These are phyloP conservation scores for Xylaria venustula DNA, from an alignment of 495 filamentous ascomycete genomes.

Conservation along the genomic window DNA sequence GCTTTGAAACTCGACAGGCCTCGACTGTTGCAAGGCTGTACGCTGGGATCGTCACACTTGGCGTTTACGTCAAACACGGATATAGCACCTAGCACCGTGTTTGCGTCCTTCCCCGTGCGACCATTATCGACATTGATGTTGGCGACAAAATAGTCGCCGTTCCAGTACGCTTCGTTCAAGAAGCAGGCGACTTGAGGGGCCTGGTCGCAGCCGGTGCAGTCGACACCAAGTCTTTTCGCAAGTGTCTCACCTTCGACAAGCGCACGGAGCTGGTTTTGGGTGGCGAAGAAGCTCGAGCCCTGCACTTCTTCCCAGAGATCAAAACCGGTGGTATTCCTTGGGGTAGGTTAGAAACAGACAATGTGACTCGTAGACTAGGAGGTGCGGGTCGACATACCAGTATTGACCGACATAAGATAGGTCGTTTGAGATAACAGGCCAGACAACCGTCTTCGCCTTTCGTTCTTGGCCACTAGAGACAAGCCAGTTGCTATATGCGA, in stretches of 20 bases:
- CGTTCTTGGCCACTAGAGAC: constrained; percentile 25
- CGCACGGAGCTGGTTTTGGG: constrained; percentile 31
- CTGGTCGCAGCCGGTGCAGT: constrained; percentile 45
- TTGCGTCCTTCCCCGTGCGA: constrained; percentile 47
- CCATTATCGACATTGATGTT: constrained; percentile 19
- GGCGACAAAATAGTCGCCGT: constrained; percentile 41
- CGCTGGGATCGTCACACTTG: constrained; percentile 46
- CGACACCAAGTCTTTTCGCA: constrained; percentile 20
- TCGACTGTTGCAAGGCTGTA: constrained; percentile 49
- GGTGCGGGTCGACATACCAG: constrained; percentile 43
- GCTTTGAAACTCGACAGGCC: constrained; percentile 52
- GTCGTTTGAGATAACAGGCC: constrained; percentile 58
- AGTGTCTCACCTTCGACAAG: constrained; percentile 29
- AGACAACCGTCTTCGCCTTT: constrained; percentile 38
- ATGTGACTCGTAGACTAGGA: constrained; percentile 24
- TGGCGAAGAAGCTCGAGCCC: constrained; percentile 54
- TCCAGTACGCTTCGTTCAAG: constrained; percentile 47
- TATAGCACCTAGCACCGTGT: constrained; percentile 47
- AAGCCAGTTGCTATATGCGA: constrained; percentile 39
- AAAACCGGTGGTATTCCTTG: constrained; percentile 45
- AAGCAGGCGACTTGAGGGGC: constrained; percentile 53
- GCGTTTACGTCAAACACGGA: constrained; percentile 49
- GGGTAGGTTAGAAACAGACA: background rate
- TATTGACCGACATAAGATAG: constrained; percentile 53
- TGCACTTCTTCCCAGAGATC: constrained; percentile 55